These are phyloP conservation scores for Rhizopus microsporus DNA, from an alignment of 371 early-diverging fungal species.

Conservation along the genomic window DNA sequence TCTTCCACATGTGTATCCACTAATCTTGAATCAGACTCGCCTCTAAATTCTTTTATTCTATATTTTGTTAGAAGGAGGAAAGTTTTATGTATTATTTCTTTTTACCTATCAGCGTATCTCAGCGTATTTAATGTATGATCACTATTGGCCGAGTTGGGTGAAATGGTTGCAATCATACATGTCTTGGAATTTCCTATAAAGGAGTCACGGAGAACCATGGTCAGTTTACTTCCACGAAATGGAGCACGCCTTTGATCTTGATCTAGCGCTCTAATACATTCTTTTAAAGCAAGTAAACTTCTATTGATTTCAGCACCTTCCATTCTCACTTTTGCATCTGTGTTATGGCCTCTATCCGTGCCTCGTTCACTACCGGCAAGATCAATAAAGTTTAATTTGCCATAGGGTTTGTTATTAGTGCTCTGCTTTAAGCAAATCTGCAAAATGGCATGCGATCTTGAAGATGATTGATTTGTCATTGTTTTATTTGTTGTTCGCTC, in stretches of 20 bases:
- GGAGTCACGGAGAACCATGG: conserved; percentile 95
- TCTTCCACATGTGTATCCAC: not conserved
- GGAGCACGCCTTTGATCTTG: conserved; percentile 93
- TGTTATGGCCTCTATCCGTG: conserved; percentile 88
- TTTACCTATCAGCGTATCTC: conserved; percentile 91
- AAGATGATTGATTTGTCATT: conserved; percentile 95
- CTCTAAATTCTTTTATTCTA: conserved; percentile 43
- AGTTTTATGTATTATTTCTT: not conserved
- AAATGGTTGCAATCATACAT: conserved; percentile 98
- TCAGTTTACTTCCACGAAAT: conserved; percentile 97
- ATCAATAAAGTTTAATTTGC: conserved; percentile 96
- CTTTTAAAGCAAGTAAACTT: conserved; percentile 95
- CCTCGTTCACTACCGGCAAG: conserved; percentile 98
- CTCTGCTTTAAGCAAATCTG: conserved; percentile 81
- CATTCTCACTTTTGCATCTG: conserved; percentile 85
- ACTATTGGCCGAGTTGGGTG: conserved; percentile 87
- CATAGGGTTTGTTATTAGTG: conserved; percentile 57
- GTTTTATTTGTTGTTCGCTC: conserved; percentile 92
- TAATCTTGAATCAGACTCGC: conserved; percentile 35
- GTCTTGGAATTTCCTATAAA: conserved; percentile 96
- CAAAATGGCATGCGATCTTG: conserved; percentile 93
- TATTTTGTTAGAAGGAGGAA: not conserved
- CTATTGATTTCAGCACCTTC: conserved; percentile 99
- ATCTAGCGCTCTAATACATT: conserved; percentile 97
- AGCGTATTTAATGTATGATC: conserved; percentile 99